Evolutionary conservation across 495 filamentous ascomycete genomes (phyloP).

Genomic region (Penicillium canariense): DNA sequence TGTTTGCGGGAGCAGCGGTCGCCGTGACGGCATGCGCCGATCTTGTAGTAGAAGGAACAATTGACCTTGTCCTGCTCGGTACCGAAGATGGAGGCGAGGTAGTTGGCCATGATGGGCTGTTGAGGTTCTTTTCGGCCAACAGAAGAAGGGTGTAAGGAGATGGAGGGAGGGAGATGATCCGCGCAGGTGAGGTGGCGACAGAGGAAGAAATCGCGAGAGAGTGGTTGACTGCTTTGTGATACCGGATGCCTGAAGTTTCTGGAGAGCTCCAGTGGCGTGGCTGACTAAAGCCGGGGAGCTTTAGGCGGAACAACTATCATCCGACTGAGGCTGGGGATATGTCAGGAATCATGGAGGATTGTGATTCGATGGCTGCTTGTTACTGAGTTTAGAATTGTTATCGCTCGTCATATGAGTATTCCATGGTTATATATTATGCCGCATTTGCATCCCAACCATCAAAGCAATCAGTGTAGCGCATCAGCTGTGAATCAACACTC

Average conservation of each 20-base stretch:
- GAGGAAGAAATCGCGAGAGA: background rate
- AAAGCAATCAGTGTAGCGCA: too few species aligned
- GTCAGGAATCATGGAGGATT: background rate
- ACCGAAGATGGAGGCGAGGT: slow-evolving; percentile 98
- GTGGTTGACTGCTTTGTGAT: slow-evolving; percentile 16
- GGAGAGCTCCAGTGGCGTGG: slow-evolving; percentile 37
- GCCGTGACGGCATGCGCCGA: slow-evolving; percentile 96
- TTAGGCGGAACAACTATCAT: slow-evolving; percentile 12
- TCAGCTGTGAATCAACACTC: too few species aligned
- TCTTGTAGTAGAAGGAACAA: slow-evolving; percentile 91
- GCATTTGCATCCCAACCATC: too few species aligned
- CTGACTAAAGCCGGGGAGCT: slow-evolving; percentile 34
- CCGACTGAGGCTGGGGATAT: slow-evolving; percentile 1
- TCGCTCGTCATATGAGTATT: too few species aligned
- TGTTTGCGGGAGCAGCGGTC: slow-evolving; percentile 98
- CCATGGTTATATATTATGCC: too few species aligned
- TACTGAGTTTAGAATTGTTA: too few species aligned
- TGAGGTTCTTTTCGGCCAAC: background rate
- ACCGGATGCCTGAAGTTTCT: slow-evolving; percentile 42
- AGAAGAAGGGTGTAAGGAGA: too few species aligned
- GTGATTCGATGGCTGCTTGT: too few species aligned
- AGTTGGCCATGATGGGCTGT: slow-evolving; percentile 71
- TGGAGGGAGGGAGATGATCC: background rate
- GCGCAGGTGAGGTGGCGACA: slow-evolving; percentile 2
- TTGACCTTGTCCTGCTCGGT: slow-evolving; percentile 98